Conservation (phyloP, 768 basidiomycete species). For the Psilocybe subaeruginosa region DNA sequence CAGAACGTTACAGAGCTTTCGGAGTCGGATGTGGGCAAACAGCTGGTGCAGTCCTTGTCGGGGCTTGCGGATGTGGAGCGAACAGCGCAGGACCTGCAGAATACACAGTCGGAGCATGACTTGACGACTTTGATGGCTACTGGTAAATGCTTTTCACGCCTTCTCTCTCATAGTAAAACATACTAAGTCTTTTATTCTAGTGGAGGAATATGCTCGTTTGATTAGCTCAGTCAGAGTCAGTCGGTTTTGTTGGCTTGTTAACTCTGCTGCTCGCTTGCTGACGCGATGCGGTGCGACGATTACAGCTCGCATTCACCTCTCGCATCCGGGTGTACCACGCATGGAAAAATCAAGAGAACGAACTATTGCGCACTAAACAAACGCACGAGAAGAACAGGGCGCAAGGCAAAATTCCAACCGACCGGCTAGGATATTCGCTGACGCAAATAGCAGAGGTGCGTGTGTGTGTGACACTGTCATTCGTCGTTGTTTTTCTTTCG, state of each 20-base stretch:
- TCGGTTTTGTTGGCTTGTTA: constrained; percentile 11
- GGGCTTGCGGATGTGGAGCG: constrained; percentile 76
- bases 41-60: constrained; percentile 70
- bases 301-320: constrained; percentile 83
- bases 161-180: not conserved
- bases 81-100: constrained; percentile 75
- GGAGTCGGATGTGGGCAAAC: constrained; percentile 73
- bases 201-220: constrained; percentile 92
- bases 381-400: constrained; percentile 82
- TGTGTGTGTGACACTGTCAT: constrained; percentile 18
- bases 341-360: constrained; percentile 82
- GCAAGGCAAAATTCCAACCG: constrained; percentile 72
- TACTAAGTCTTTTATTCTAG: constrained; percentile 30
- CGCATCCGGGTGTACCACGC: constrained; percentile 81
- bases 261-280: not conserved
- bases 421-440: constrained; percentile 74
- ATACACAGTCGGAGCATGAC: constrained; percentile 80
- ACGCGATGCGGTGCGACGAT: not conserved
- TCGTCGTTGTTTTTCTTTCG: not conserved
- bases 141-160: constrained; percentile 36
- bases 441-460: constrained; percentile 83
- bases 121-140: constrained; percentile 80
- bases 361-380: constrained; percentile 71
- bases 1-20: constrained; percentile 71
- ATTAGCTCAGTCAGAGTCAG: constrained; percentile 85